Conservation (phyloP, 2,329 filamentous ascomycete species). For the Cucurbitaria berberidis region DNA sequence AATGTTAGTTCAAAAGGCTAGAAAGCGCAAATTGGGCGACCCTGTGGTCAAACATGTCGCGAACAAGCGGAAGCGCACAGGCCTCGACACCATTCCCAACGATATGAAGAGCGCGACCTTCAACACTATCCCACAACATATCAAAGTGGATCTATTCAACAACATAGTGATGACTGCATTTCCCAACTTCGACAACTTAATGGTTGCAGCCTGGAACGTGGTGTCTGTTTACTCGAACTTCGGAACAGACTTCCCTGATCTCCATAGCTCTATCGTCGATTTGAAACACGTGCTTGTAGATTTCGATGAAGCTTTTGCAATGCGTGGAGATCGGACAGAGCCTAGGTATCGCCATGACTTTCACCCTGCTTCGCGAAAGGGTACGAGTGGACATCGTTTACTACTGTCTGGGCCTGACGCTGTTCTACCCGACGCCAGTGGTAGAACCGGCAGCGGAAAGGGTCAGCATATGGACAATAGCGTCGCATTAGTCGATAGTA, state of each 20-base stretch:
- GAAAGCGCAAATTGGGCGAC: slow-evolving; percentile 17
- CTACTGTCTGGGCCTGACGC: no score
- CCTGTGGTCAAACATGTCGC: slow-evolving; percentile 26
- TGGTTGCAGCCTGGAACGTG: slow-evolving; percentile 42
- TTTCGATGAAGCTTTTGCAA: slow-evolving; percentile 25
- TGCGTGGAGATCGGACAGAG: slow-evolving; percentile 2
- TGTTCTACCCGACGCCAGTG: no score
- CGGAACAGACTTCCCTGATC: slow-evolving; percentile 34
- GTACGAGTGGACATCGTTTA: neutral
- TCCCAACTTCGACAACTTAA: slow-evolving; percentile 39
- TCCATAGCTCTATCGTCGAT: slow-evolving; percentile 32
- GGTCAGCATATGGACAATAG: neutral
- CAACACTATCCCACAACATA: slow-evolving; percentile 24
- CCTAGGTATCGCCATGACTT: slow-evolving; percentile 5
- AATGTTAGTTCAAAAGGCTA: slow-evolving; percentile 3
- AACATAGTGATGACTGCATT: slow-evolving; percentile 32
- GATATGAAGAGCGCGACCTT: slow-evolving; percentile 30
- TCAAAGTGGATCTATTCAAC: slow-evolving; percentile 40
- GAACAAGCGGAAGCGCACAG: slow-evolving; percentile 34
- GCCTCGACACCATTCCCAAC: slow-evolving; percentile 30
- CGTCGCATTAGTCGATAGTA: neutral
- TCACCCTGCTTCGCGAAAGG: neutral
- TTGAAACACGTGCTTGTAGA: slow-evolving; percentile 36
- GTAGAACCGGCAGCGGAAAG: neutral
- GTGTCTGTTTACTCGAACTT: slow-evolving; percentile 34